Evolutionary conservation across 1,139 yeast genomes (phyloP).

Genomic region (Debaryomycetaceae sp.): DNA sequence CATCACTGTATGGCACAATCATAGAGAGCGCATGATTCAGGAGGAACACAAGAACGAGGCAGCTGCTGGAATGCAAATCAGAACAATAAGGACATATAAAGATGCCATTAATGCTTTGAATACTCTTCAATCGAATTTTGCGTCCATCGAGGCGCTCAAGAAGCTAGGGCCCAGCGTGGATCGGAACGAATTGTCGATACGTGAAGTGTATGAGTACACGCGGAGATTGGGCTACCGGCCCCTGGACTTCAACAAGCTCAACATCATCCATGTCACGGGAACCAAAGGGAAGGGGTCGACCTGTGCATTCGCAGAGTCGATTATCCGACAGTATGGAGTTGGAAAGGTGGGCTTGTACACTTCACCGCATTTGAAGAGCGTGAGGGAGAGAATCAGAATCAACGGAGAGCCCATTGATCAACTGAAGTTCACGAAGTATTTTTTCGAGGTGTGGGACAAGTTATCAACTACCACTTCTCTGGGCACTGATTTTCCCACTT

Average conservation of each 20-base stretch:
- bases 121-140: slow-evolving; percentile 85
- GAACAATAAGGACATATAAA: slow-evolving; percentile 33
- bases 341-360: slow-evolving; percentile 83
- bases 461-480: slow-evolving; percentile 60
- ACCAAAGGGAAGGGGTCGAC: slow-evolving; percentile 99
- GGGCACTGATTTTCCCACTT: slow-evolving; percentile 60
- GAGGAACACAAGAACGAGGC: background rate
- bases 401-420: slow-evolving; percentile 84
- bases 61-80: slow-evolving; percentile 12
- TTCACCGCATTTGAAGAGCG: slow-evolving; percentile 92
- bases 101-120: slow-evolving; percentile 86
- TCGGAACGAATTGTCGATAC: slow-evolving; percentile 67
- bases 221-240: slow-evolving; percentile 79
- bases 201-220: slow-evolving; percentile 91
- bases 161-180: slow-evolving; percentile 61
- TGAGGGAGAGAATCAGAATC: slow-evolving; percentile 86
- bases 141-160: slow-evolving; percentile 79
- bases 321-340: slow-evolving; percentile 56
- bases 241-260: slow-evolving; percentile 65
- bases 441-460: slow-evolving; percentile 91
- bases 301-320: slow-evolving; percentile 88
- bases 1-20: background rate
- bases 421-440: slow-evolving; percentile 76
- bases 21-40: slow-evolving; percentile 1
- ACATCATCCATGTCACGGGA: slow-evolving; percentile 90